phyloP scores from a whole-genome alignment of 2,329 filamentous ascomycete species.

The Stachybotrys echinatus region DNA sequence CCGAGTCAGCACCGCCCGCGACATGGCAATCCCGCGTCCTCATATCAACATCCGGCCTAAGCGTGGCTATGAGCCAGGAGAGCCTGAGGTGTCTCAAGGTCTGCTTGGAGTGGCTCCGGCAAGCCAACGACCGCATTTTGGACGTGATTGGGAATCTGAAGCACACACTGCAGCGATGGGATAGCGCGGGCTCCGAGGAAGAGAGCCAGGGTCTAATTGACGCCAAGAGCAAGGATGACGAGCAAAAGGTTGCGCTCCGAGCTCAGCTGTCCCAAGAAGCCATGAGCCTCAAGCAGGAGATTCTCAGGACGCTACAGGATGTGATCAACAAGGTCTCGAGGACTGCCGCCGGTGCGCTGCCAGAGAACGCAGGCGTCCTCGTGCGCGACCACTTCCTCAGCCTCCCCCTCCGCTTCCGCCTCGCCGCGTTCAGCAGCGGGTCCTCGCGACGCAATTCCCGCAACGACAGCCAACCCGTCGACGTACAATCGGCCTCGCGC shows the following conservation, averaged over 20 bases:
- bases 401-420: slow-evolving; percentile 74
- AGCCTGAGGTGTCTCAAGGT: slow-evolving; percentile 80
- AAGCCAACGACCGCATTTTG: slow-evolving; percentile 77
- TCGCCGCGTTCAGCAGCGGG: slow-evolving; percentile 51
- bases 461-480: slow-evolving; percentile 20
- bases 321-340: slow-evolving; percentile 82
- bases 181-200: slow-evolving; percentile 40
- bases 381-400: slow-evolving; percentile 81
- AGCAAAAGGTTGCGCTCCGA: slow-evolving; percentile 21
- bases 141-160: slow-evolving; percentile 71
- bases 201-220: slow-evolving; percentile 4
- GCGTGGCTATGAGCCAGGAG: slow-evolving; percentile 86
- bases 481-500: slow-evolving; percentile 29
- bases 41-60: slow-evolving; percentile 84
- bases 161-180: slow-evolving; percentile 74
- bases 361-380: slow-evolving; percentile 78
- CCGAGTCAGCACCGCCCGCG: slow-evolving; percentile 13
- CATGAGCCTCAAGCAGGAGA: slow-evolving; percentile 60
- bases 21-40: slow-evolving; percentile 79
- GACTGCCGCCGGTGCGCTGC: slow-evolving; percentile 86
- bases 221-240: slow-evolving; percentile 3
- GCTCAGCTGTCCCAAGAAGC: slow-evolving; percentile 56
- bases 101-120: slow-evolving; percentile 73
- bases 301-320: slow-evolving; percentile 73
- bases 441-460: slow-evolving; percentile 11